These are phyloP conservation scores for Clarireedia paspali DNA, from an alignment of 2,329 filamentous ascomycete species.

Conservation along the genomic window DNA sequence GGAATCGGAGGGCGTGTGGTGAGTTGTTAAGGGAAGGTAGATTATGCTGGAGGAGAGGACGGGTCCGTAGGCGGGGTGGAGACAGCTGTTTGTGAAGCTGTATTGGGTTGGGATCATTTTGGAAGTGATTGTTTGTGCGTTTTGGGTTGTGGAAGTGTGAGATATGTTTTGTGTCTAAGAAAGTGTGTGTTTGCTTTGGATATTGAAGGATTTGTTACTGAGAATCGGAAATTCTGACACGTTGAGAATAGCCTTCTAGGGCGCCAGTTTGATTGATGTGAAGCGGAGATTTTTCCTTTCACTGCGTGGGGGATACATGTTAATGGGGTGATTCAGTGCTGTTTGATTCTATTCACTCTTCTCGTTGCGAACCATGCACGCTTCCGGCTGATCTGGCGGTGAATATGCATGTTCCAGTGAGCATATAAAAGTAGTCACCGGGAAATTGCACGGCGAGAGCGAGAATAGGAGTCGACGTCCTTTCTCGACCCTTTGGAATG, in stretches of 20 bases:
- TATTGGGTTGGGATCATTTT: background rate
- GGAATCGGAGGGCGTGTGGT: background rate
- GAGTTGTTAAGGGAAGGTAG: background rate
- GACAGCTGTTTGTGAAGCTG: background rate
- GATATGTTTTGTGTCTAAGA: background rate
- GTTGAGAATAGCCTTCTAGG: background rate
- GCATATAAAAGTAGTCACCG: too few species aligned
- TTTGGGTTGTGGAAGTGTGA: background rate
- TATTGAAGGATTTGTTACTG: background rate
- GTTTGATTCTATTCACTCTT: background rate
- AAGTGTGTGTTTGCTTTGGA: background rate
- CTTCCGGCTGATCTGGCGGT: too few species aligned
- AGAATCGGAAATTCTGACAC: background rate
- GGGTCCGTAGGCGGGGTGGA: background rate
- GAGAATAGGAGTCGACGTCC: too few species aligned
- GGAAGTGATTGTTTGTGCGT: background rate
- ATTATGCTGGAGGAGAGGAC: background rate
- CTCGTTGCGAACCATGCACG: background rate
- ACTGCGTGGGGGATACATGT: background rate
- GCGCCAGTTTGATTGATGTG: background rate
- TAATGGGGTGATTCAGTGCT: background rate
- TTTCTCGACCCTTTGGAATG: too few species aligned
- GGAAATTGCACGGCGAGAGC: too few species aligned
- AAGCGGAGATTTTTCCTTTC: background rate
- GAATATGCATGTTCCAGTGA: too few species aligned